A percentile compares a stretch with the other conserved stretches of the same genome.
Evolutionary conservation across 1,284 basidiomycete genomes (phyloP).

Genomic region (Thelephora terrestris): DNA sequence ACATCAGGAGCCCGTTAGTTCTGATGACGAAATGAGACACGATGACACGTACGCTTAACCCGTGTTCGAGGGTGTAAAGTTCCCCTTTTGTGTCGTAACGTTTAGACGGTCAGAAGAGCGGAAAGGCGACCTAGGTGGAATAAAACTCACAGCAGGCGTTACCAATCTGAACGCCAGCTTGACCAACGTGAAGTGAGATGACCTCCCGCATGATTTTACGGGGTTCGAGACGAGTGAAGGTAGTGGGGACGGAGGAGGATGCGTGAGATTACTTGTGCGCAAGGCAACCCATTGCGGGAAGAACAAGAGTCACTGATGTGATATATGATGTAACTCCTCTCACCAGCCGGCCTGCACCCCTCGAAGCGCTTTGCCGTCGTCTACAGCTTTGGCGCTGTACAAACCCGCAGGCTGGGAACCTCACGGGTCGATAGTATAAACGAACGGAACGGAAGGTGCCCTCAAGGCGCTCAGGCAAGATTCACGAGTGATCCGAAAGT

Average conservation of each 20-base stretch:
- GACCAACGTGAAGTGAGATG: slow-evolving; percentile 87
- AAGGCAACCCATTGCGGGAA: neutral
- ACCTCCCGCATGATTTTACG: slow-evolving; percentile 69
- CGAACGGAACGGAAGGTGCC: no score
- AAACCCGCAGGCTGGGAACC: no score
- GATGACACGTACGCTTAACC: slow-evolving; percentile 66
- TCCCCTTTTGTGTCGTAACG: slow-evolving; percentile 57
- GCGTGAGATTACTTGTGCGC: neutral
- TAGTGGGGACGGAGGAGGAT: slow-evolving; percentile 3
- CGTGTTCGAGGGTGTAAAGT: slow-evolving; percentile 97
- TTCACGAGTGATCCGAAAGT: no score
- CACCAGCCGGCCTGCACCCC: no score
- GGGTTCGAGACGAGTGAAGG: slow-evolving; percentile 10
- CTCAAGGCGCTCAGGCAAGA: no score
- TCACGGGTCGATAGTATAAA: no score
- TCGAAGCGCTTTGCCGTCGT: no score
- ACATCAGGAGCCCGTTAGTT: neutral
- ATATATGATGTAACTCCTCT: no score
- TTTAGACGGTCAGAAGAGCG: slow-evolving; percentile 4
- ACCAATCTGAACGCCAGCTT: slow-evolving; percentile 93
- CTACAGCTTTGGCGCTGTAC: no score
- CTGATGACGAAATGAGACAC: slow-evolving; percentile 1
- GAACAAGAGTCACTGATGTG: no score
- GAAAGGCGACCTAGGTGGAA: slow-evolving; percentile 3
- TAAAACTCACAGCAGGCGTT: slow-evolving; percentile 78